A percentile compares a stretch with the other conserved stretches of the same genome.
Conservation (phyloP, 345 rosid species). For the Arabidopsis suecica region DNA sequence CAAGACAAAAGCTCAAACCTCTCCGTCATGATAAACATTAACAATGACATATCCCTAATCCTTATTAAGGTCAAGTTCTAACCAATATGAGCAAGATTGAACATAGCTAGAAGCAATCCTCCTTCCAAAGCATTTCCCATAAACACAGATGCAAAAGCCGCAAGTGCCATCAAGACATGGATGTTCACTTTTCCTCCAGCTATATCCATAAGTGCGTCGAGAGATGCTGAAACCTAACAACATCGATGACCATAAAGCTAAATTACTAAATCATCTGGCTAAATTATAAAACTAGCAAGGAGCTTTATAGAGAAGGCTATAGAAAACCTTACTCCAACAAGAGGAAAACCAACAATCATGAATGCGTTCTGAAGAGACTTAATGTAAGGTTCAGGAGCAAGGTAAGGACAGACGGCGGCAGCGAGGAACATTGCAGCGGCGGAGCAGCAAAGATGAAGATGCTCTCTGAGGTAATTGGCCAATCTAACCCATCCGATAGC, state of each 20-base stretch:
- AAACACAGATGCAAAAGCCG: conserved; percentile 90
- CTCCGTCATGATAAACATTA: not conserved
- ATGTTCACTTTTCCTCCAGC: conserved; percentile 94
- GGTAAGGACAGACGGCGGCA: conserved; percentile 76
- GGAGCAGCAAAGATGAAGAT: conserved; percentile 81
- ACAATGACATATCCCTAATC: not conserved
- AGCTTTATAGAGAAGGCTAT: not conserved
- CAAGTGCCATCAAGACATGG: conserved; percentile 95
- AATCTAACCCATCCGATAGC: conserved; percentile 73
- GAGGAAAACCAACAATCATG: conserved; percentile 77
- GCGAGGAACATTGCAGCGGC: conserved; percentile 74
- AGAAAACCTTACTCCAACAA: conserved; percentile 71
- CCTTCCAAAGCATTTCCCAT: conserved; percentile 98
- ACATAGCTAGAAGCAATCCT: conserved; percentile 95
- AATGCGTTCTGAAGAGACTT: conserved; percentile 72
- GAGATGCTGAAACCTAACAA: conserved; percentile 83
- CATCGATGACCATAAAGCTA: not conserved
- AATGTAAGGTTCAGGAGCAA: conserved; percentile 63
- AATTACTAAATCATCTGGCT: not conserved
- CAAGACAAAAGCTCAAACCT: conserved; percentile 22
- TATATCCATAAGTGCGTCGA: conserved; percentile 87
- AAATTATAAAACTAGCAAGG: not conserved
- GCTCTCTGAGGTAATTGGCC: conserved; percentile 83
- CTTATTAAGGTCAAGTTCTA: conserved; percentile 24
- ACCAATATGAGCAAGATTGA: conserved; percentile 98